Evolutionary conservation across 345 rosid genomes (phyloP).

Genomic region (Litchi chinensis): DNA sequence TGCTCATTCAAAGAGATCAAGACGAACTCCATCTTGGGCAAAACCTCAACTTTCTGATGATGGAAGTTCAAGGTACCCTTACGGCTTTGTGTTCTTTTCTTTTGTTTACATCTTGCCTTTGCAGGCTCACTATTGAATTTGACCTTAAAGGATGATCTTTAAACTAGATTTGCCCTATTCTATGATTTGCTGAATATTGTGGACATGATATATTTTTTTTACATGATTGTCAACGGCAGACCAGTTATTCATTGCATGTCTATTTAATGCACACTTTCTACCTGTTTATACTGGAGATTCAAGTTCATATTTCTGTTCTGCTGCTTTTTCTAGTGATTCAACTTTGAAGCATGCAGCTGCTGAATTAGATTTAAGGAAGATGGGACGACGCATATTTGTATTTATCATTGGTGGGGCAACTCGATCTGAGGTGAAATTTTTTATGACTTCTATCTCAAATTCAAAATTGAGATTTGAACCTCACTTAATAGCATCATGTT

Average conservation of each 20-base stretch:
- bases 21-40: slow-evolving; percentile 89
- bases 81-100: background rate
- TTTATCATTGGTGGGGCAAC: slow-evolving; percentile 96
- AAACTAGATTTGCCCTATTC: background rate
- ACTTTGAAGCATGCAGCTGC: slow-evolving; percentile 47
- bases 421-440: slow-evolving; percentile 75
- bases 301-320: slow-evolving; percentile 20
- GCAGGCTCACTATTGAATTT: background rate
- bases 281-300: slow-evolving; percentile 16
- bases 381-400: slow-evolving; percentile 87
- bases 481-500: slow-evolving; percentile 6
- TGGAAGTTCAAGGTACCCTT: slow-evolving; percentile 68
- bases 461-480: slow-evolving; percentile 1
- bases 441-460: background rate
- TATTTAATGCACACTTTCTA: background rate
- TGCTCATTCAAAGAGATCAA: slow-evolving; percentile 84
- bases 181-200: background rate
- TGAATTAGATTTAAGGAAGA: slow-evolving; percentile 72
- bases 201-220: too few species aligned
- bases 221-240: background rate
- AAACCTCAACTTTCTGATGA: slow-evolving; percentile 71
- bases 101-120: background rate
- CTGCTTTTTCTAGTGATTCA: slow-evolving; percentile 59
- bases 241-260: too few species aligned
- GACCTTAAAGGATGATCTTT: slow-evolving; percentile 5